Evolutionary conservation across 176 grass and related monocot species (phyloP), one percentile per base, ranked within the genome.

Genomic region (Juncus effusus): DNA sequence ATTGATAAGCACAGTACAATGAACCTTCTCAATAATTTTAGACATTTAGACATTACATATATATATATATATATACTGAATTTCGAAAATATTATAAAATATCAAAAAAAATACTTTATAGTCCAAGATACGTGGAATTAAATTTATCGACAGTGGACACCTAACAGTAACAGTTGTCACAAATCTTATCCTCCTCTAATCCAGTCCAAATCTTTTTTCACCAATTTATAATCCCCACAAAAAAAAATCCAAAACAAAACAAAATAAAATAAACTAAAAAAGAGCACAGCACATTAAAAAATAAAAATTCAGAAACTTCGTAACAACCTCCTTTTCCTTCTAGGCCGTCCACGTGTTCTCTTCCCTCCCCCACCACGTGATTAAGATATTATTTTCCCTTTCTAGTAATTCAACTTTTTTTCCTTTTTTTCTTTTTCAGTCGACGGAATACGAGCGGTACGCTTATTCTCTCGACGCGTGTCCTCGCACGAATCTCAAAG

Each of bases 161-260:
- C 10, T 6, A 71, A 56, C 41, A 49, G 42, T 11, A 58, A 71
- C 67, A 71, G 67, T 12, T 71, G 67, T 71, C 54, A 4, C 6
- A 4, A 71, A 71, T 56, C 37, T 37, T 40, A 37, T 51, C 39
- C n/a, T 28, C 41, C 35, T 40, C 35, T 28, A 28, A 28, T 28
- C 19, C 19, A 28, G 19, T 28, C 19, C 19, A 28, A 28, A 28
- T 28, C 19, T 28, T 28, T 28, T 28, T 28, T 28, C 19, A 28
- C 19, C 19, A 28, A 28, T 28, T 1, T 28, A 28, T 28, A 28
- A 28, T 28, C 19, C 19, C 44, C 44, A 47, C 44, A 59, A 59
- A 71, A 42, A 13, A 3, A 7, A 3, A 8, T 12, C 47, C 9
- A 38, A 54, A 54, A 1, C 19, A 28, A 28, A 28, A 28, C 19